Conservation (phyloP, 805 yeast species). For the Spathaspora girioi region DNA sequence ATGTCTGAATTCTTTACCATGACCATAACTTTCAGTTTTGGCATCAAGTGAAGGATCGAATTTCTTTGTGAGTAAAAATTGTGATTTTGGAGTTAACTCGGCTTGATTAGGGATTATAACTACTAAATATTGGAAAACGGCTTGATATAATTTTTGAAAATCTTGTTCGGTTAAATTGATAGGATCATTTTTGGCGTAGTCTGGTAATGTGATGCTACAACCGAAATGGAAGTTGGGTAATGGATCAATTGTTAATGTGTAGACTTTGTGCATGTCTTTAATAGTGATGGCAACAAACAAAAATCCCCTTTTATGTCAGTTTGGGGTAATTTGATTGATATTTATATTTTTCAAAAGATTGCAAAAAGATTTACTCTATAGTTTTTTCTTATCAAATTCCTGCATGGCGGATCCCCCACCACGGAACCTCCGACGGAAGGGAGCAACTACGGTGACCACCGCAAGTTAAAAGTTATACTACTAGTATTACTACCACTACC, state of each 20-base stretch:
- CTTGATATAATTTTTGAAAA: constrained; percentile 57
- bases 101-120: constrained; percentile 71
- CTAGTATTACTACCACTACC: too few species aligned
- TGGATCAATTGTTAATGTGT: constrained; percentile 37
- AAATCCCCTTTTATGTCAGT: too few species aligned
- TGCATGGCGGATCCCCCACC: too few species aligned
- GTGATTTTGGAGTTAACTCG: constrained; percentile 68
- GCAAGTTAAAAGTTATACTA: too few species aligned
- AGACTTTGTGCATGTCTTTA: constrained; percentile 15
- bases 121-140: constrained; percentile 67
- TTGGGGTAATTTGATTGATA: not conserved
- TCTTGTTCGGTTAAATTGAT: constrained; percentile 61
- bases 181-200: constrained; percentile 67
- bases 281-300: not conserved
- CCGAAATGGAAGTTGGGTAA: constrained; percentile 58
- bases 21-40: constrained; percentile 65
- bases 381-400: not conserved
- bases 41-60: constrained; percentile 67
- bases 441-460: too few species aligned
- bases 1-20: constrained; percentile 65
- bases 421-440: too few species aligned
- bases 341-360: too few species aligned
- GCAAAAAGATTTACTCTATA: not conserved
- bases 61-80: constrained; percentile 69
- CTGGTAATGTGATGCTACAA: constrained; percentile 62